These are phyloP conservation scores for Xylaria scruposa DNA, from an alignment of 495 filamentous ascomycete genomes.

Conservation along the genomic window DNA sequence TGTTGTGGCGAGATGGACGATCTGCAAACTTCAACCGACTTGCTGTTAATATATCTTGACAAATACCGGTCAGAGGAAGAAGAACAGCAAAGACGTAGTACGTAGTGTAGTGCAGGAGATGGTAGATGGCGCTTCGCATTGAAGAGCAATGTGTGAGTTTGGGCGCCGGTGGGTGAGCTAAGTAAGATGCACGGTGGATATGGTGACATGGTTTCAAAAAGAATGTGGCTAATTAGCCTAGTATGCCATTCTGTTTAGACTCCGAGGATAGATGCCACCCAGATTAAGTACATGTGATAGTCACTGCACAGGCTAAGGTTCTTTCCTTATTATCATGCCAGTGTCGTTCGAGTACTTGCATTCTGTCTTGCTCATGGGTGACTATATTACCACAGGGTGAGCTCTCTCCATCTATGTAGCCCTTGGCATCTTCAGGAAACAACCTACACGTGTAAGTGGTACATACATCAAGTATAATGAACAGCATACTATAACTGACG, in stretches of 20 bases:
- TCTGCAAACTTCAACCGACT: background rate
- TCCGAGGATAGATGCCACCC: background rate
- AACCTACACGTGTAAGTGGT: background rate
- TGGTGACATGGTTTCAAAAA: conserved; percentile 4
- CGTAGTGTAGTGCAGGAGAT: no score
- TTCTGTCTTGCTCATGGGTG: background rate
- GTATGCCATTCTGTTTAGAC: background rate
- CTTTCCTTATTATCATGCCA: background rate
- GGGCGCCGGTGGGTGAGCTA: background rate
- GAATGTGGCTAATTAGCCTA: conserved; percentile 16
- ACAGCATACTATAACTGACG: background rate
- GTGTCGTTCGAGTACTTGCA: background rate
- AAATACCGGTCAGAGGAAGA: background rate
- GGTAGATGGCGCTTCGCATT: background rate
- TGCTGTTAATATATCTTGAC: background rate
- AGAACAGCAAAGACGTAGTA: background rate
- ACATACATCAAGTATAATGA: background rate
- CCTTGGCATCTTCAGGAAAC: background rate
- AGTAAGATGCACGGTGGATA: no score
- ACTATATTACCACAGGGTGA: background rate
- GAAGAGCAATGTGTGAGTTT: background rate
- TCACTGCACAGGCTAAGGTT: background rate
- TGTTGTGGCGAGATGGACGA: background rate
- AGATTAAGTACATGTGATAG: background rate
- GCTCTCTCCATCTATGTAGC: background rate